phyloP scores from a whole-genome alignment of 257 asterid species.

The Solanum chilense region DNA sequence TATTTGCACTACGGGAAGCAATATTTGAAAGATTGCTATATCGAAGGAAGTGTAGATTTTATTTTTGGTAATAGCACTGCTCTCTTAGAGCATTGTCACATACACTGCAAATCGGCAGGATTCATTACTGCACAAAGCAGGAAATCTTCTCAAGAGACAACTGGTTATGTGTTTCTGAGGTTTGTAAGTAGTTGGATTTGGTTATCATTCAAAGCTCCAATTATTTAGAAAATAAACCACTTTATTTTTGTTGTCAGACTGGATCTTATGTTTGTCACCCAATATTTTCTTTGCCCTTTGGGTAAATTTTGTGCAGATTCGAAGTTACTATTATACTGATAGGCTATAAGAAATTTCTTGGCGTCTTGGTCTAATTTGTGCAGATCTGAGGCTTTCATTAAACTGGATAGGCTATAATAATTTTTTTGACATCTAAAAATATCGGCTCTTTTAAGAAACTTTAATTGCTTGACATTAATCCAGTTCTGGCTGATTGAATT shows the following conservation, averaged over 20 bases:
- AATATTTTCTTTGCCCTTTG: neutral
- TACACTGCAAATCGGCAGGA: slow-evolving; percentile 86
- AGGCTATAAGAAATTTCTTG: too few species aligned
- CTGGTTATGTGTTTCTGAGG: slow-evolving; percentile 92
- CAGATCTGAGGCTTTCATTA: neutral
- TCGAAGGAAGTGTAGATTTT: slow-evolving; percentile 97
- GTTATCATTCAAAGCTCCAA: neutral
- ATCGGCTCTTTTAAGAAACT: neutral
- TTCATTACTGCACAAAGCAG: slow-evolving; percentile 88
- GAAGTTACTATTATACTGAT: too few species aligned
- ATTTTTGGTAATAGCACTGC: slow-evolving; percentile 98
- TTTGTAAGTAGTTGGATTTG: slow-evolving; percentile 5
- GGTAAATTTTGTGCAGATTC: too few species aligned
- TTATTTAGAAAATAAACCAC: neutral
- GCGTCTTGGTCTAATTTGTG: neutral
- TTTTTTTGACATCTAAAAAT: too few species aligned
- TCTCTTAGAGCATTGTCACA: slow-evolving; percentile 90
- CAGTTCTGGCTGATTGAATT: neutral
- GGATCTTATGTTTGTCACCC: neutral
- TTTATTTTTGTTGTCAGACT: neutral
- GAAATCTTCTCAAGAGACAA: slow-evolving; percentile 88
- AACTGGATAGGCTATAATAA: too few species aligned
- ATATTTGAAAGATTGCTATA: slow-evolving; percentile 77
- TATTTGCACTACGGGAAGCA: slow-evolving; percentile 89
- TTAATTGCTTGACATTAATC: neutral